These are phyloP conservation scores for Apiospora phragmitis DNA, from an alignment of 2,329 filamentous ascomycete genomes.

Conservation along the genomic window DNA sequence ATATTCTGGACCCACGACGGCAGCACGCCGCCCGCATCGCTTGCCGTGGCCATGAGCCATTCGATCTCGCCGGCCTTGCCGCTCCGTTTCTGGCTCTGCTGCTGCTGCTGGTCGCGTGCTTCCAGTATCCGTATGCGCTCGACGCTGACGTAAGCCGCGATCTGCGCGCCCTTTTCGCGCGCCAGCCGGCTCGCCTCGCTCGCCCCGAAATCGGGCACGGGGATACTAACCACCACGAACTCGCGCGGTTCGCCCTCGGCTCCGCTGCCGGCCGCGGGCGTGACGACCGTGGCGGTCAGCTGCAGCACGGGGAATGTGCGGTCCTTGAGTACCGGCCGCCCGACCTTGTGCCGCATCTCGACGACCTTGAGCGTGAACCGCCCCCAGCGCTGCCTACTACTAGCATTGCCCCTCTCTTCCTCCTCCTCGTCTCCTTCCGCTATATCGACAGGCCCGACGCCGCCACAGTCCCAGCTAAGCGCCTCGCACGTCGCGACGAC, in stretches of 20 bases:
- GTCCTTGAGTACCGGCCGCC: constrained; percentile 57
- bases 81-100: neutral
- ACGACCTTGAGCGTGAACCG: constrained; percentile 52
- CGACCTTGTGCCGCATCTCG: constrained; percentile 67
- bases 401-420: constrained; percentile 32
- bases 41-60: constrained; percentile 79
- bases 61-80: constrained; percentile 46
- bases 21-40: constrained; percentile 66
- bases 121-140: constrained; percentile 56
- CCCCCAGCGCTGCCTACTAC: constrained; percentile 42
- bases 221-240: constrained; percentile 59
- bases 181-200: constrained; percentile 32
- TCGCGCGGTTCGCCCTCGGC: constrained; percentile 34
- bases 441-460: neutral
- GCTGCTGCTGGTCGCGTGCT: constrained; percentile 16
- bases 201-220: constrained; percentile 45
- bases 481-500: constrained; percentile 50
- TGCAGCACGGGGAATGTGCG: constrained; percentile 69
- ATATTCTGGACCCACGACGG: constrained; percentile 67
- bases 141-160: constrained; percentile 64
- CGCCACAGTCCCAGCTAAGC: constrained; percentile 47
- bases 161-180: constrained; percentile 48
- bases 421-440: neutral
- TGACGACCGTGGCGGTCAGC: constrained; percentile 37
- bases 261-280: constrained; percentile 25